Conservation (phyloP, 352 stramenopile species). For the Globisporangium paddicum region DNA sequence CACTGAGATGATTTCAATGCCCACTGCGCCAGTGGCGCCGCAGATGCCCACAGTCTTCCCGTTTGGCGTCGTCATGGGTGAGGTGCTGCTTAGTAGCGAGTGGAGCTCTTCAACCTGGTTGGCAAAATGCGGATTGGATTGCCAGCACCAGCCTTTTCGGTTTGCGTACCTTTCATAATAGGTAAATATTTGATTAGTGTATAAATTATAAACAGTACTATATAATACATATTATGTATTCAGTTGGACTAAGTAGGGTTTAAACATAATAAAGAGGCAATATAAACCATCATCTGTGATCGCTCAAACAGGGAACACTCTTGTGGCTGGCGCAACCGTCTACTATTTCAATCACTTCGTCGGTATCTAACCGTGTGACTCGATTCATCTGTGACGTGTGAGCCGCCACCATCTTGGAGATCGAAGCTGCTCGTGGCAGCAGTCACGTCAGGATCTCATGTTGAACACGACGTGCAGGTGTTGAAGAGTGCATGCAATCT, state of each 20-base stretch:
- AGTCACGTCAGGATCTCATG: conserved; percentile 40
- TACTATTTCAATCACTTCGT: background rate
- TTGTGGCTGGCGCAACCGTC: conserved; percentile 9
- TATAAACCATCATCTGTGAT: conserved; percentile 8
- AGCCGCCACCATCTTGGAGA: background rate
- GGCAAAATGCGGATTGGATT: conserved; percentile 6
- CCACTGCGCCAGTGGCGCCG: conserved; percentile 92
- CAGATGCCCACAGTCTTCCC: conserved; percentile 79
- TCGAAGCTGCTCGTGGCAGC: conserved; percentile 6
- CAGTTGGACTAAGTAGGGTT: background rate
- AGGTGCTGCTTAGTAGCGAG: background rate
- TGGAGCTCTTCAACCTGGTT: conserved; percentile 9
- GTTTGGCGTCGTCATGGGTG: conserved; percentile 39
- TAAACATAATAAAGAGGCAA: too few species aligned
- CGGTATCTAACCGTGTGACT: background rate
- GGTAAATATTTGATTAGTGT: too few species aligned
- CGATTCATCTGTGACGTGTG: background rate
- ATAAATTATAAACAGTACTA: background rate
- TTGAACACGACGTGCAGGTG: background rate
- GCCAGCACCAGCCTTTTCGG: background rate
- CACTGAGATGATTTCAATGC: conserved; percentile 95
- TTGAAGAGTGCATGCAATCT: background rate
- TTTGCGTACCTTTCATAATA: background rate
- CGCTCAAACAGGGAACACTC: conserved; percentile 20
- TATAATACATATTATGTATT: background rate